These are phyloP conservation scores for Diaporthe destruens DNA, from an alignment of 2,329 filamentous ascomycete genomes.

Conservation along the genomic window DNA sequence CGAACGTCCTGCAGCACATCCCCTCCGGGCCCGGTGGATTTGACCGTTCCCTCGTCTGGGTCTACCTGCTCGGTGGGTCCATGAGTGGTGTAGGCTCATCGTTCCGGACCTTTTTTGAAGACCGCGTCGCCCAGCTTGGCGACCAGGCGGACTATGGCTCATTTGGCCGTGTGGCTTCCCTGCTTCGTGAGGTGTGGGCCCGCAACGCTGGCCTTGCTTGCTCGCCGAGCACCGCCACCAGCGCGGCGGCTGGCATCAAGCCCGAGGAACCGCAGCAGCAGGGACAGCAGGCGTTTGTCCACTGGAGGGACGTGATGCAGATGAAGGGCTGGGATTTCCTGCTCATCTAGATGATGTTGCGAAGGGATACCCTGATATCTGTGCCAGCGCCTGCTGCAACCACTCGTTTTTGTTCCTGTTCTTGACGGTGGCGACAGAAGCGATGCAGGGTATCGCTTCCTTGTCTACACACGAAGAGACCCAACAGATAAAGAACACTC, in stretches of 20 bases:
- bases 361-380: conserved; percentile 39
- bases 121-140: conserved; percentile 80
- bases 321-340: conserved; percentile 93
- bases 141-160: conserved; percentile 84
- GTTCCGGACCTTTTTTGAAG: conserved; percentile 83
- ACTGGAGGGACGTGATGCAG: conserved; percentile 96
- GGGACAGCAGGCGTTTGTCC: conserved; percentile 68
- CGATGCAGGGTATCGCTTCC: conserved; percentile 39
- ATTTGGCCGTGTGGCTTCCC: conserved; percentile 83
- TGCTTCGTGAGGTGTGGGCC: conserved; percentile 88
- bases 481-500: conserved; percentile 31
- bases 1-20: conserved; percentile 82
- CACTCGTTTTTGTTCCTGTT: conserved; percentile 40
- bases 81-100: conserved; percentile 78
- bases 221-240: conserved; percentile 52
- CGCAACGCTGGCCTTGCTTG: conserved; percentile 70
- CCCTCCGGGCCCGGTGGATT: conserved; percentile 85
- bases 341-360: conserved; percentile 72
- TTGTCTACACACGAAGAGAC: conserved; percentile 33
- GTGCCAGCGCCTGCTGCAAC: conserved; percentile 29
- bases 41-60: conserved; percentile 93
- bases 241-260: conserved; percentile 51
- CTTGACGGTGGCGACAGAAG: conserved; percentile 38
- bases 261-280: conserved; percentile 50
- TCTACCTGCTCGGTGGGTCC: conserved; percentile 87